Evolutionary conservation across 306 rosid species (phyloP).

Genomic region (Senna tora): DNA sequence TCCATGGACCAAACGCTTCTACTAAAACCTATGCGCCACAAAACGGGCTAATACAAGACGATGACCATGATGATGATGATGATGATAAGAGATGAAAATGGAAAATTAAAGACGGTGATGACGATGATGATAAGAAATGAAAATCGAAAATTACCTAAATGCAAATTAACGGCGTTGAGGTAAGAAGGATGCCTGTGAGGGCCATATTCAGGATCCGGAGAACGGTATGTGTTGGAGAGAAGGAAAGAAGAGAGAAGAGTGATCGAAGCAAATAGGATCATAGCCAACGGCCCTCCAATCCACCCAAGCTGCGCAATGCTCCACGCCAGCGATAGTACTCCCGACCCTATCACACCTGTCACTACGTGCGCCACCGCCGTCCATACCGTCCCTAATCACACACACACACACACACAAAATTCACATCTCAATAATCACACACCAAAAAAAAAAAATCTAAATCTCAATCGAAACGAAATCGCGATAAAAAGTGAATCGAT

Average conservation of each 20-base stretch:
- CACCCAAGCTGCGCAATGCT: slow-evolving; percentile 66
- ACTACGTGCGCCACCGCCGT: slow-evolving; percentile 64
- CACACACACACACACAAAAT: not conserved
- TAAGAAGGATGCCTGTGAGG: slow-evolving; percentile 52
- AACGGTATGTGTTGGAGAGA: slow-evolving; percentile 50
- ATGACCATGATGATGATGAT: no score
- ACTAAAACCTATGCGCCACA: no score
- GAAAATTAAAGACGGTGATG: no score
- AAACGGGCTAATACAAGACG: no score
- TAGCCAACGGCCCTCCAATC: slow-evolving; percentile 56
- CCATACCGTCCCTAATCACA: slow-evolving; percentile 56
- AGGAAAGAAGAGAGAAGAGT: slow-evolving; percentile 55
- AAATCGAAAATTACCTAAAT: slow-evolving; percentile 39
- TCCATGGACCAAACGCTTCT: no score
- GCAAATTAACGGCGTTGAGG: slow-evolving; percentile 48
- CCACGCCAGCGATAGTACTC: slow-evolving; percentile 61
- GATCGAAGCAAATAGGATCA: slow-evolving; percentile 46
- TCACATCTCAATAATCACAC: not conserved
- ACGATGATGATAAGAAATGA: not conserved
- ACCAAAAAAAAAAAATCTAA: no score
- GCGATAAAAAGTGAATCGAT: no score
- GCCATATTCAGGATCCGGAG: slow-evolving; percentile 60
- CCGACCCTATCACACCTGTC: slow-evolving; percentile 70
- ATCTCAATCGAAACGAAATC: no score
- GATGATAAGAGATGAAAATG: not conserved